phyloP scores from a whole-genome alignment of 2,329 filamentous ascomycete species.

The Epicoccum nigrum region DNA sequence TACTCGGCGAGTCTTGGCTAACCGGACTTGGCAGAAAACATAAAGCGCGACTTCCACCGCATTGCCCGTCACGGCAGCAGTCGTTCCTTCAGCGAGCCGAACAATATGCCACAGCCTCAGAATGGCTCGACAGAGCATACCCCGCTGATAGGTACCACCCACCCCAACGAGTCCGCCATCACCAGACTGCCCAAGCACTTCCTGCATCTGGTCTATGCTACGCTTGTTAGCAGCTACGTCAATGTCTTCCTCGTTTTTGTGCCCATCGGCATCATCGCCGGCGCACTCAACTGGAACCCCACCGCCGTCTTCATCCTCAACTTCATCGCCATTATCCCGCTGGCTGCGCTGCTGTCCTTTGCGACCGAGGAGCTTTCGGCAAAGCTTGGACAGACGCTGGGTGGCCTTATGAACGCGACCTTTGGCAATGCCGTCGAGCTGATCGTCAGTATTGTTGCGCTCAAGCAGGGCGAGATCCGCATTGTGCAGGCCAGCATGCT shows the following conservation, averaged over 20 bases:
- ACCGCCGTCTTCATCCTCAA: conserved; percentile 76
- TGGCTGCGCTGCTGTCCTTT: conserved; percentile 75
- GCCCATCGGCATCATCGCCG: conserved; percentile 73
- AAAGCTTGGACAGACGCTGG: conserved; percentile 74
- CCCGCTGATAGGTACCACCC: conserved; percentile 35
- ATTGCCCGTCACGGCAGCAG: conserved; percentile 33
- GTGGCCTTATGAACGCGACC: conserved; percentile 65
- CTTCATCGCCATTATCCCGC: conserved; percentile 79
- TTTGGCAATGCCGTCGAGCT: conserved; percentile 60
- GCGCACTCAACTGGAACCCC: conserved; percentile 66
- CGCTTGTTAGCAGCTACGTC: conserved; percentile 60
- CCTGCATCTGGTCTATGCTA: conserved; percentile 49
- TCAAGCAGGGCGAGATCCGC: conserved; percentile 83
- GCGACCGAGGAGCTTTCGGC: conserved; percentile 78
- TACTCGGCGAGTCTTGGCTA: conserved; percentile 30
- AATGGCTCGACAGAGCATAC: conserved; percentile 42
- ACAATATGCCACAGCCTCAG: conserved; percentile 31
- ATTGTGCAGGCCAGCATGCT: conserved; percentile 99
- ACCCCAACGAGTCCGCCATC: conserved; percentile 33
- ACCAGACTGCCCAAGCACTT: conserved; percentile 41
- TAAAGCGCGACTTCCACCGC: conserved; percentile 43
- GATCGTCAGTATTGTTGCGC: conserved; percentile 89
- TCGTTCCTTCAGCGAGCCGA: conserved; percentile 8
- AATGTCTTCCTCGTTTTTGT: conserved; percentile 78
- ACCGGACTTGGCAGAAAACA: conserved; percentile 38